These are phyloP conservation scores for Paracorniculantispora psalliotae DNA, from an alignment of 2,329 filamentous ascomycete genomes.

Conservation along the genomic window DNA sequence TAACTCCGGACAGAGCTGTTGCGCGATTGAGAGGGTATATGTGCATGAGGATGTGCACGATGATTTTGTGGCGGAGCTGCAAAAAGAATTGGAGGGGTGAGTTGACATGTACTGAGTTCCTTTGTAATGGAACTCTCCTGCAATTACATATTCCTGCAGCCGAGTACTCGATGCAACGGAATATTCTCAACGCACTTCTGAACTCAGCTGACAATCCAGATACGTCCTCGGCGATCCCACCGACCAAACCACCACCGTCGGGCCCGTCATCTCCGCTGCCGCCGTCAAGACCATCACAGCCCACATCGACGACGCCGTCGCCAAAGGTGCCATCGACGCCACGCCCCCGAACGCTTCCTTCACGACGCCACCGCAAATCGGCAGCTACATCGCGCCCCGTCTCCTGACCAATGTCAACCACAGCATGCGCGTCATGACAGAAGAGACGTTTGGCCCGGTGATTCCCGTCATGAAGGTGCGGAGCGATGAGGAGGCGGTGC, in stretches of 20 bases:
- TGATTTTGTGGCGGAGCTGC: conserved; percentile 70
- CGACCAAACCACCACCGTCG: conserved; percentile 72
- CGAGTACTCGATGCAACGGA: no score
- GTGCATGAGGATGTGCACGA: conserved; percentile 83
- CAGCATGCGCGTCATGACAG: conserved; percentile 81
- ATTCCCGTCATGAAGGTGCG: conserved; percentile 89
- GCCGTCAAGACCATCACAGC: conserved; percentile 70
- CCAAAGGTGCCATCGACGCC: conserved; percentile 75
- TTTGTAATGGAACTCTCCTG: not conserved
- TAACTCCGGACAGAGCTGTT: conserved; percentile 97
- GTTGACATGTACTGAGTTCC: no score
- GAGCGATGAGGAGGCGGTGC: conserved; percentile 73
- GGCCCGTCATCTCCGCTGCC: conserved; percentile 79
- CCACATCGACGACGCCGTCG: conserved; percentile 76
- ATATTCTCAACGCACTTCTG: no score
- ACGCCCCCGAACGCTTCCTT: conserved; percentile 82
- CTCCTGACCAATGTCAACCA: conserved; percentile 76
- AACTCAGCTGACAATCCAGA: not conserved
- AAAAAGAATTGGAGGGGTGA: conserved; percentile 65
- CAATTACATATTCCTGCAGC: no score
- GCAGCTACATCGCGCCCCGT: conserved; percentile 85
- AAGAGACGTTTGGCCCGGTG: conserved; percentile 92
- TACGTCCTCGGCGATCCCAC: conserved; percentile 86
- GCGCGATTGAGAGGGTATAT: conserved; percentile 86
- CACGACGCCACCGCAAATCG: conserved; percentile 61